These are phyloP conservation scores for Ceratocystis cubensis DNA, from an alignment of 2,329 filamentous ascomycete genomes.

Conservation along the genomic window DNA sequence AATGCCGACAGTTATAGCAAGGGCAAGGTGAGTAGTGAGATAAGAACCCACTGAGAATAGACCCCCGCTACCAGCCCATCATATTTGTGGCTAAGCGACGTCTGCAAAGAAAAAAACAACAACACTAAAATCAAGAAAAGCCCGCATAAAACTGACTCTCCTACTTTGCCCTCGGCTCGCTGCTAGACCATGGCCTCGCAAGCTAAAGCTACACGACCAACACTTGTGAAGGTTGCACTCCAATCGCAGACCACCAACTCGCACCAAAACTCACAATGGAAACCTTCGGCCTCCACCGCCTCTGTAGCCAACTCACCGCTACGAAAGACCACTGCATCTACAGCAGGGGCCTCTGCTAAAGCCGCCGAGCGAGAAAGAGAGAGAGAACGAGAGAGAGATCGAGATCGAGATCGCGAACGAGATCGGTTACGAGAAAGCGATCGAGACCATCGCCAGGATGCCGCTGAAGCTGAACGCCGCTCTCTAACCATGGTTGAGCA, in stretches of 20 bases:
- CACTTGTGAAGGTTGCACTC: constrained; percentile 74
- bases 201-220: constrained; percentile 39
- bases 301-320: constrained; percentile 4
- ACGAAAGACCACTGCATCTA: constrained; percentile 17
- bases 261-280: constrained; percentile 32
- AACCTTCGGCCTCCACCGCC: constrained; percentile 10
- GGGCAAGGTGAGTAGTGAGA: constrained; percentile 50
- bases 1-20: constrained; percentile 60
- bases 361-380: constrained; percentile 12
- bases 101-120: constrained; percentile 2
- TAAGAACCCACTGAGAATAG: constrained; percentile 3
- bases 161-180: neutral
- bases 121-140: neutral
- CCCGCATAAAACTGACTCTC: neutral
- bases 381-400: constrained; percentile 17
- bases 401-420: constrained; percentile 16
- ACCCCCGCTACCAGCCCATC: neutral
- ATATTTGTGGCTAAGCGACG: constrained; percentile 6
- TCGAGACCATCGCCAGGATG: constrained; percentile 41
- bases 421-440: constrained; percentile 17
- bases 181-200: constrained; percentile 19
- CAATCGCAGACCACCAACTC: constrained; percentile 61
- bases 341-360: constrained; percentile 15
- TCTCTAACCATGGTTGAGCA: constrained; percentile 44
- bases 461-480: constrained; percentile 40